A percentile compares a stretch with the other conserved stretches of the same genome.
phyloP scores from a whole-genome alignment of 257 asterid species.

The Capsicum chinense region DNA sequence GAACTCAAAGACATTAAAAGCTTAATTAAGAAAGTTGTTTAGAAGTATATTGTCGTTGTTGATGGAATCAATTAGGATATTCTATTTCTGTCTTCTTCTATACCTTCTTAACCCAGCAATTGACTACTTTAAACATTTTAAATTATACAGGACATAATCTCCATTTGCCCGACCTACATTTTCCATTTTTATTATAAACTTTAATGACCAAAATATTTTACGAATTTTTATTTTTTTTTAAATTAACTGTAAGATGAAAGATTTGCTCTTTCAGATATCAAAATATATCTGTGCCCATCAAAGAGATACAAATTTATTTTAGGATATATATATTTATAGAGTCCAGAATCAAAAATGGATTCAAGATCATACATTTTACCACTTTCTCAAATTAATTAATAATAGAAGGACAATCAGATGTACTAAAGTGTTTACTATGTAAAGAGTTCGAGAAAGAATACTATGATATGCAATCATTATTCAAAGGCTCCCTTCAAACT shows the following conservation, averaged over 20 bases:
- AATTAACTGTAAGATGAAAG: neutral
- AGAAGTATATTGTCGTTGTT: neutral
- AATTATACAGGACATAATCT: neutral
- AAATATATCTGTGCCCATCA: neutral
- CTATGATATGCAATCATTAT: too few species aligned
- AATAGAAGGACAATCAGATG: neutral
- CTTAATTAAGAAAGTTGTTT: neutral
- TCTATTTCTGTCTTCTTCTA: neutral
- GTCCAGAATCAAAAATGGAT: neutral
- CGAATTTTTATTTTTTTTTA: neutral
- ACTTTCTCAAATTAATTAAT: neutral
- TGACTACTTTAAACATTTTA: conserved; percentile 3
- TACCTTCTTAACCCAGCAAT: conserved; percentile 9
- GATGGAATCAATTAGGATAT: neutral
- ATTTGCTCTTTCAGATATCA: neutral
- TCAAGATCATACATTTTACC: neutral
- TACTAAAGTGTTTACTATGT: too few species aligned
- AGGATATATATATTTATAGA: neutral
- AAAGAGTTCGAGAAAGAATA: too few species aligned
- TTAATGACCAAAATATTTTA: neutral
- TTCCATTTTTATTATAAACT: neutral
- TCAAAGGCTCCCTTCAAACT: too few species aligned
- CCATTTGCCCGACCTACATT: neutral
- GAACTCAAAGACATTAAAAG: neutral
- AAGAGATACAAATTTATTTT: neutral